Evolutionary conservation across 2,329 filamentous ascomycete species (phyloP).

Genomic region (Drechslera avenae): DNA sequence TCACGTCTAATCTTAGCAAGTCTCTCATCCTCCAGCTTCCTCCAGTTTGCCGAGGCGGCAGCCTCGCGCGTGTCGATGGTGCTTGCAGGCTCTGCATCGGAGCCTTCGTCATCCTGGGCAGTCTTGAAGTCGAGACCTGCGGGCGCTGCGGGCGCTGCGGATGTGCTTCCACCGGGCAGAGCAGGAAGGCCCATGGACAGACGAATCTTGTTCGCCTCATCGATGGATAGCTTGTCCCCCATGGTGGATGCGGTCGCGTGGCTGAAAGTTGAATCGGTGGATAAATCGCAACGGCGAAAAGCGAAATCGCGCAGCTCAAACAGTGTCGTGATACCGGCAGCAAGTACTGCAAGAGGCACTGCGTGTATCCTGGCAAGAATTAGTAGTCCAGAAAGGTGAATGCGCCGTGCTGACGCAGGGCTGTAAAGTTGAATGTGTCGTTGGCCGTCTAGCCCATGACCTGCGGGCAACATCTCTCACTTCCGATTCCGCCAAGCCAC

Average conservation of each 20-base stretch:
- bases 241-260: conserved; percentile 22
- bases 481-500: conserved; percentile 27
- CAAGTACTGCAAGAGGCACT: neutral
- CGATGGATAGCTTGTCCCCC: conserved; percentile 60
- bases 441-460: neutral
- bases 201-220: conserved; percentile 93
- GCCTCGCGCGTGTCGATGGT: conserved; percentile 83
- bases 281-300: neutral
- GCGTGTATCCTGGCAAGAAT: neutral
- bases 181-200: conserved; percentile 88
- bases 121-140: conserved; percentile 64
- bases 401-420: neutral
- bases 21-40: conserved; percentile 68
- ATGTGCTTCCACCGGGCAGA: conserved; percentile 67
- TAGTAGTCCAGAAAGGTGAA: neutral
- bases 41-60: conserved; percentile 76
- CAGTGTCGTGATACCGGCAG: neutral
- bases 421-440: neutral
- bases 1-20: conserved; percentile 78
- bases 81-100: conserved; percentile 74
- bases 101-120: conserved; percentile 54
- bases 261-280: neutral
- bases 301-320: neutral
- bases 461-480: conserved; percentile 12
- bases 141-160: conserved; percentile 61